Conservation (phyloP, 371 early-diverging fungal genomes). For the Dichotomocladium elegans region DNA sequence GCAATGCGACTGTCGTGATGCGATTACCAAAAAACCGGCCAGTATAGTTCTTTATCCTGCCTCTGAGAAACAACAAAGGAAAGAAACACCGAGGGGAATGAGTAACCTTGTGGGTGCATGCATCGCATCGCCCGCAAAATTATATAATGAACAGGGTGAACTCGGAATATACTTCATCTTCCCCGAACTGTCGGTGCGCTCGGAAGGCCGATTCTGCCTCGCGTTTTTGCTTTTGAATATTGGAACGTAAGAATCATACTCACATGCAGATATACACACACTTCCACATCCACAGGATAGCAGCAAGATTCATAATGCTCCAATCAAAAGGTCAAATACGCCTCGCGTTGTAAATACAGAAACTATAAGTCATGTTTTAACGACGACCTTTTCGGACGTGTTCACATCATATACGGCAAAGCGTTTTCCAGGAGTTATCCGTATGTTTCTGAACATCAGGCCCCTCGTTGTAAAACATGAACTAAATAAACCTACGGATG, state of each 20-base stretch:
- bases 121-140: conserved; percentile 63
- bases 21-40: conserved; percentile 13
- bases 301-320: too few relatives aligned
- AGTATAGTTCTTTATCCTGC: conserved; percentile 22
- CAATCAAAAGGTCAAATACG: conserved; percentile 10
- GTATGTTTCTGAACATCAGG: conserved; percentile 24
- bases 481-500: neutral
- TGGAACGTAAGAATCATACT: conserved; percentile 34
- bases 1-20: conserved; percentile 19
- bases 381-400: conserved; percentile 40
- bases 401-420: conserved; percentile 65
- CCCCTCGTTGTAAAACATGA: neutral
- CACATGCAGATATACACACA: neutral
- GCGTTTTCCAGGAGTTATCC: conserved; percentile 64
- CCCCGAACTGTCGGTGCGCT: conserved; percentile 67
- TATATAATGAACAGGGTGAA: conserved; percentile 57
- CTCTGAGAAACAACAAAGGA: neutral
- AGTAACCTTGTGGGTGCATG: conserved; percentile 72
- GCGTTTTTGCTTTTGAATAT: conserved; percentile 55
- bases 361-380: conserved; percentile 26
- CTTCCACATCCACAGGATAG: too few relatives aligned
- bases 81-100: conserved; percentile 28
- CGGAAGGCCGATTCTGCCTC: conserved; percentile 62
- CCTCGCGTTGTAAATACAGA: conserved; percentile 31
- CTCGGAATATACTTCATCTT: conserved; percentile 76